Conservation (phyloP, 208 protist species). For the Acanthamoeba healyi region DNA sequence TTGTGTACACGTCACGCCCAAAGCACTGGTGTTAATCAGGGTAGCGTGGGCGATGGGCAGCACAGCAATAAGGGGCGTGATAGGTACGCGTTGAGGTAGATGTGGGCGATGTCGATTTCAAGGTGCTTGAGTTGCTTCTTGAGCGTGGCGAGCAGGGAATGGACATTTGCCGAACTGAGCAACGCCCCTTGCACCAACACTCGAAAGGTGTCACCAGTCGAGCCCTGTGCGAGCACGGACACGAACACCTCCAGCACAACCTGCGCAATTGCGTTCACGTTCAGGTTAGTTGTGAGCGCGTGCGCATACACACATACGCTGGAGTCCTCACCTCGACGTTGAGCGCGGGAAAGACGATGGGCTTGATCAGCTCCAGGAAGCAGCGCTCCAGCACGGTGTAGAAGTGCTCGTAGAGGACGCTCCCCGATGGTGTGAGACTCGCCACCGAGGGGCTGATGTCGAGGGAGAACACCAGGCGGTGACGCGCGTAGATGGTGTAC, state of each 20-base stretch:
- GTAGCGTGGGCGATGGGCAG: background rate
- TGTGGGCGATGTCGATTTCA: constrained; percentile 30
- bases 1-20: background rate
- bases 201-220: constrained; percentile 24
- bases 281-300: background rate
- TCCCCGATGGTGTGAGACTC: background rate
- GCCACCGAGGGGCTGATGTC: constrained; percentile 68
- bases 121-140: constrained; percentile 67
- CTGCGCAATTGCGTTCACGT: background rate
- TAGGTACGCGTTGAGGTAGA: constrained; percentile 52
- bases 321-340: constrained; percentile 25
- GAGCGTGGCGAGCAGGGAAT: constrained; percentile 16
- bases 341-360: constrained; percentile 48
- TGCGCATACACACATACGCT: background rate
- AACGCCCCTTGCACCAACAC: constrained; percentile 43
- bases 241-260: constrained; percentile 55
- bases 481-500: constrained; percentile 28
- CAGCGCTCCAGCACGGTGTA: constrained; percentile 43
- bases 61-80: background rate
- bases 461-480: constrained; percentile 63
- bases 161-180: constrained; percentile 41
- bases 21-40: background rate
- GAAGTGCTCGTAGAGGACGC: constrained; percentile 60
- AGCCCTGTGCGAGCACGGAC: constrained; percentile 63
- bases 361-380: constrained; percentile 68